phyloP scores from a whole-genome alignment of 1,284 basidiomycete genomes.

The Entoloma clypeatum region DNA sequence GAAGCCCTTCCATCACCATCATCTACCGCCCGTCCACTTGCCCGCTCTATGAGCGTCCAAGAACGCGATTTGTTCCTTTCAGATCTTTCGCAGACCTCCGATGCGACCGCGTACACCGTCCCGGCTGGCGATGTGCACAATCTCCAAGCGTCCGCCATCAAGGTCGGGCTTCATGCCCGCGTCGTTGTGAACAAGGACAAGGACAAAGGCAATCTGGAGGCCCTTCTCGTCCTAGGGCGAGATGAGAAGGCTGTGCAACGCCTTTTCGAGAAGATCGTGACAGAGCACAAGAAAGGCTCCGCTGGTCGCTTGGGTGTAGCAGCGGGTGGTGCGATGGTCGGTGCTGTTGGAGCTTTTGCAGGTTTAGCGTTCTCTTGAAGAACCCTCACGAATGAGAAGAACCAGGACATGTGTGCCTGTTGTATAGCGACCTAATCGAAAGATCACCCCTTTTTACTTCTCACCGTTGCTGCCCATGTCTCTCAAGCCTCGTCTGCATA shows the following conservation, averaged over 20 bases:
- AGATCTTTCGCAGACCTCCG: slow-evolving; percentile 37
- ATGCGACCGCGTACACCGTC: slow-evolving; percentile 45
- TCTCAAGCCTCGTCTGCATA: no score
- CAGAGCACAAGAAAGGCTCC: slow-evolving; percentile 26
- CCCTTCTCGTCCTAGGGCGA: slow-evolving; percentile 47
- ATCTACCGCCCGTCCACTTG: slow-evolving; percentile 27
- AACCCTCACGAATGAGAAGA: no score
- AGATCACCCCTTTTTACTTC: no score
- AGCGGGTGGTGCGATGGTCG: slow-evolving; percentile 39
- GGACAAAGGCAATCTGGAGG: slow-evolving; percentile 35
- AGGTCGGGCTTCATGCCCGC: slow-evolving; percentile 41
- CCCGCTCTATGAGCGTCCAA: slow-evolving; percentile 48
- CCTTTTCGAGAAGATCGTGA: slow-evolving; percentile 34
- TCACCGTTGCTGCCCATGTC: no score
- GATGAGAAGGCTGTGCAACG: slow-evolving; percentile 37
- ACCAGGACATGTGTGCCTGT: no score
- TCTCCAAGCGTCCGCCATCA: slow-evolving; percentile 37
- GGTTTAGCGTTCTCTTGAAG: slow-evolving; percentile 38
- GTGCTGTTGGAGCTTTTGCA: slow-evolving; percentile 40
- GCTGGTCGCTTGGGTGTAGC: slow-evolving; percentile 28
- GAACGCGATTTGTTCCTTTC: slow-evolving; percentile 48
- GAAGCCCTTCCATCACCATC: slow-evolving; percentile 14
- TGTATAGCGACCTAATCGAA: no score
- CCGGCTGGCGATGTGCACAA: slow-evolving; percentile 38
- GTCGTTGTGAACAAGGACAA: slow-evolving; percentile 33